A percentile compares a stretch with the other conserved stretches of the same genome.
phyloP scores from a whole-genome alignment of 495 filamentous ascomycete species.

The Penicillium cinerascens region DNA sequence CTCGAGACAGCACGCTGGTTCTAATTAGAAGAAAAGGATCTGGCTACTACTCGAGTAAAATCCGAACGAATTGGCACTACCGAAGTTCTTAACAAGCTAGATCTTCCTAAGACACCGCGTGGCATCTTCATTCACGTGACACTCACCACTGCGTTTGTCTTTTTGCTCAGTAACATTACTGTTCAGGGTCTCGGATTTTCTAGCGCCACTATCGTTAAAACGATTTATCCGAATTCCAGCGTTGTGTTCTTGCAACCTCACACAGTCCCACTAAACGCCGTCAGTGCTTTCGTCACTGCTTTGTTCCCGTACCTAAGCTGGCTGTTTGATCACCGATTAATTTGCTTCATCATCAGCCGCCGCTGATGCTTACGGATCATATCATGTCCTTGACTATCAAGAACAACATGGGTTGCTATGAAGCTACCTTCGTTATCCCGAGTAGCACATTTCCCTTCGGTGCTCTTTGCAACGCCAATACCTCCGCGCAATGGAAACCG shows the following conservation, averaged over 20 bases:
- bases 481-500: slow-evolving; percentile 57
- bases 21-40: slow-evolving; percentile 57
- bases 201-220: slow-evolving; percentile 64
- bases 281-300: slow-evolving; percentile 65
- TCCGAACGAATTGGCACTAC: slow-evolving; percentile 65
- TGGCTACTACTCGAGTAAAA: slow-evolving; percentile 58
- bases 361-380: slow-evolving; percentile 65
- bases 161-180: slow-evolving; percentile 54
- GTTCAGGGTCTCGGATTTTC: slow-evolving; percentile 65
- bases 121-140: slow-evolving; percentile 53
- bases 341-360: slow-evolving; percentile 45
- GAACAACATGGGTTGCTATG: slow-evolving; percentile 56
- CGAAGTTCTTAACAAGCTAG: slow-evolving; percentile 53
- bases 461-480: slow-evolving; percentile 62
- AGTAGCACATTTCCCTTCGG: slow-evolving; percentile 55
- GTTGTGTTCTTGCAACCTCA: slow-evolving; percentile 60
- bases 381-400: slow-evolving; percentile 64
- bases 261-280: slow-evolving; percentile 69
- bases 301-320: slow-evolving; percentile 59
- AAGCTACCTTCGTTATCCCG: slow-evolving; percentile 67
- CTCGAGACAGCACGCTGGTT: slow-evolving; percentile 65
- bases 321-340: slow-evolving; percentile 49
- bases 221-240: slow-evolving; percentile 54
- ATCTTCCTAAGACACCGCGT: slow-evolving; percentile 38
- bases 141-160: slow-evolving; percentile 44